Base-by-base conservation (phyloP, 768 basidiomycete genomes). In the Podaxis pistillaris region DNA sequence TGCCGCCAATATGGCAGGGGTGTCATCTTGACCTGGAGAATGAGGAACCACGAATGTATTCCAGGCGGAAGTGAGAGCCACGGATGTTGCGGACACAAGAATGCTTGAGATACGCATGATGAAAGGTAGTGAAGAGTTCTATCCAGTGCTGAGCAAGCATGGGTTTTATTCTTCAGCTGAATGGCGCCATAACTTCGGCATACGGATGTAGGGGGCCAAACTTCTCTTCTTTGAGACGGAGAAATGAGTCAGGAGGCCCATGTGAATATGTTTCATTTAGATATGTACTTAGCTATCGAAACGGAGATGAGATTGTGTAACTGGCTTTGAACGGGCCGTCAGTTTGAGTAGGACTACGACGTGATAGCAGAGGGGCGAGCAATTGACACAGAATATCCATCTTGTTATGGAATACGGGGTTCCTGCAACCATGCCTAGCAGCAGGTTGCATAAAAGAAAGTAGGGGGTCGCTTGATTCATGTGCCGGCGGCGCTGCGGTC, bases 11-110 rank as follows among this genome's bases (percentile, higher is more conserved):
- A 87, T 69, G 0, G 78, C 76, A 13, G 83, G 83, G 1, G 81
- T 81, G 65, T 87, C 87, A 51, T 88, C 84, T 51, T 72, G 69
- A 19, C 81, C 80, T 0, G 72, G 68, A 1, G 69, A 67, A 64
- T 86, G 85, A 1, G 83, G 79, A 11, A 86, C 86, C 17, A 75
- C 69, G 59, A 82, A 84, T 0, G 81, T 84, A 49, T 74, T 76
- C 82, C 82, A 83, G 1, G 76, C 80, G 36, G 65, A 56, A 2
- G 69, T 74, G 47, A 47, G n/a, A 46, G 19, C 44, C 2, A 58
- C 22, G 12, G 2, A 41, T 19, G 33, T 9, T 17, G 47, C 26
- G 2, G 46, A 24, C 22, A 56, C 19, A 50, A 56, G 53, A 40
- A 40, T 12, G 30, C 11, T 33, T 26, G 51, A 54, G 44, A 46